Percentiles rank a stretch among this genome's conserved stretches.
Evolutionary conservation across 495 filamentous ascomycete species (phyloP).

Genomic region (Xylaria curta): DNA sequence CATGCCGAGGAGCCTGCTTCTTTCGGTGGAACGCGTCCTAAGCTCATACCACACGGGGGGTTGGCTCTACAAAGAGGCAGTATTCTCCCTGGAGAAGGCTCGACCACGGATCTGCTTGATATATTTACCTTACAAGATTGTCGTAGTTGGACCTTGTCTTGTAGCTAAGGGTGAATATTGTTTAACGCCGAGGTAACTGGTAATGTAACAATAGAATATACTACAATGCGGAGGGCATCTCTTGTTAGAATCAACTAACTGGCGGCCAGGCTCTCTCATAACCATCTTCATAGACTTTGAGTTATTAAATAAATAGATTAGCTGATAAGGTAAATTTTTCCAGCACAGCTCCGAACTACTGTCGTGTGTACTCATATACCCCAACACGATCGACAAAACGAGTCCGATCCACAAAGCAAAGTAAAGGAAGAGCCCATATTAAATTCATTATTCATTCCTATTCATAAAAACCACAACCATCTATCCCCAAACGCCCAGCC

Average conservation of each 20-base stretch:
- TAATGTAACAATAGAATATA: background rate
- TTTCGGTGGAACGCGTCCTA: too few species aligned
- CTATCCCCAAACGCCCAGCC: background rate
- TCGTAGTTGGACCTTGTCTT: too few species aligned
- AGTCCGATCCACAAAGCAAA: background rate
- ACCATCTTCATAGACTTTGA: background rate
- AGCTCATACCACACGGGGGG: background rate
- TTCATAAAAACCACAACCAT: background rate
- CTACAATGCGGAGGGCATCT: background rate
- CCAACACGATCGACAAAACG: background rate
- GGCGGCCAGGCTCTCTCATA: background rate
- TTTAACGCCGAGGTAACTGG: too few species aligned
- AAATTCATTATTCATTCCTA: background rate
- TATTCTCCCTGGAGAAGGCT: background rate
- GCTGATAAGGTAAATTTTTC: background rate
- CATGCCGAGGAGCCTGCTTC: too few species aligned
- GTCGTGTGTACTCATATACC: background rate
- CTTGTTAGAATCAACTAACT: background rate
- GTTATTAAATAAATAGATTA: background rate
- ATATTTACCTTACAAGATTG: background rate
- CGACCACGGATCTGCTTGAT: background rate
- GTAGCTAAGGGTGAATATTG: too few species aligned
- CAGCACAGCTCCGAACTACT: background rate
- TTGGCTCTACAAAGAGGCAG: background rate
- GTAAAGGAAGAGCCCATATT: background rate